These are phyloP conservation scores for Arabidopsis hybrid DNA, from an alignment of 441 rosid species.

Conservation along the genomic window DNA sequence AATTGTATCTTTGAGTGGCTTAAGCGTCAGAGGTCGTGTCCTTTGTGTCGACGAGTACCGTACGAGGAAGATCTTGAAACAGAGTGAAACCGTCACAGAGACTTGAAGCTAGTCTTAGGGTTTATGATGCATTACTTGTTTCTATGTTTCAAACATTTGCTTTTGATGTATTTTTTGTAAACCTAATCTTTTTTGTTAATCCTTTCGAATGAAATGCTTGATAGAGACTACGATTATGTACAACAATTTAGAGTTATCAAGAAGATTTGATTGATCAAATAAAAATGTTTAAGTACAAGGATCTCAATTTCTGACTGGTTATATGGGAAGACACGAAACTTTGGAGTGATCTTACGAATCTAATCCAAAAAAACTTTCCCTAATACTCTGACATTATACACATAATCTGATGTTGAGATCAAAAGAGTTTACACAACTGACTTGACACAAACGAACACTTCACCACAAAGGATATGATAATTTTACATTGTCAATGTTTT, in stretches of 20 bases:
- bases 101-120: background rate
- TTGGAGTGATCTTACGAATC: constrained; percentile 34
- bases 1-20: constrained; percentile 29
- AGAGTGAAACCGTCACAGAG: background rate
- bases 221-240: background rate
- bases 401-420: constrained; percentile 25
- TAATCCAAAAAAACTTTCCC: constrained; percentile 6
- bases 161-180: constrained; percentile 1
- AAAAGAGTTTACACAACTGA: constrained; percentile 31
- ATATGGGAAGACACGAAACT: constrained; percentile 11
- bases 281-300: background rate
- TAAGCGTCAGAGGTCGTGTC: constrained; percentile 18
- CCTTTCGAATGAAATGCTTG: background rate
- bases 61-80: background rate
- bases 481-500: constrained; percentile 31
- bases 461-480: constrained; percentile 36
- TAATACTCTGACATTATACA: constrained; percentile 31
- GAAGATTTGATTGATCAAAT: background rate
- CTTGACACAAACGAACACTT: constrained; percentile 17
- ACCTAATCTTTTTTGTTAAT: background rate
- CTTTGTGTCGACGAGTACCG: constrained; percentile 20
- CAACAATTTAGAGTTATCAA: background rate
- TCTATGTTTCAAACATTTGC: background rate
- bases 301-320: constrained; percentile 23
- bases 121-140: background rate